Evolutionary conservation across 352 stramenopile genomes (phyloP).

Genomic region (Pythium guiyangense): DNA sequence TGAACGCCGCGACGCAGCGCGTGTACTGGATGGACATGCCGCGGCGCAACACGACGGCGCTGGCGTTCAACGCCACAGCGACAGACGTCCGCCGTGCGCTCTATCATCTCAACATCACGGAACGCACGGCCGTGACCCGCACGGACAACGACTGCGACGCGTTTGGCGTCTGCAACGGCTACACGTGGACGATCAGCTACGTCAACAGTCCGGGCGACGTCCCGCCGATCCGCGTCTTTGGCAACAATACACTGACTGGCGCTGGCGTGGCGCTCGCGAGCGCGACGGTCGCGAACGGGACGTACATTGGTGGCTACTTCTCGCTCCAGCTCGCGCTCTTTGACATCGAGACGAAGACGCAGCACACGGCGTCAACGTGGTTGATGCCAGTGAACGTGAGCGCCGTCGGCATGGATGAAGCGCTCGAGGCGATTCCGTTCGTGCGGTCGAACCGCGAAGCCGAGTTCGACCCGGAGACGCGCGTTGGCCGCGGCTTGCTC

Average conservation of each 20-base stretch:
- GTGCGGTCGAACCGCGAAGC: slow-evolving; percentile 63
- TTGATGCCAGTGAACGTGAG: slow-evolving; percentile 66
- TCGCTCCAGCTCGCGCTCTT: slow-evolving; percentile 47
- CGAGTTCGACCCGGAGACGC: slow-evolving; percentile 53
- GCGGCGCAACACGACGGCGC: slow-evolving; percentile 31
- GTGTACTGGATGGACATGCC: slow-evolving; percentile 39
- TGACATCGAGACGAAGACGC: slow-evolving; percentile 31
- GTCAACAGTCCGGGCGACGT: slow-evolving; percentile 55
- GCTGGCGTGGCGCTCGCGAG: slow-evolving; percentile 22
- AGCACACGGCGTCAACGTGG: slow-evolving; percentile 53
- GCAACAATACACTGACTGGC: slow-evolving; percentile 23
- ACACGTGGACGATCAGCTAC: slow-evolving; percentile 68
- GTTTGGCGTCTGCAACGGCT: slow-evolving; percentile 59
- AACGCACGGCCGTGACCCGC: slow-evolving; percentile 29
- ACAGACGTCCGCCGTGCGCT: slow-evolving; percentile 27
- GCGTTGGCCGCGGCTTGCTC: slow-evolving; percentile 39
- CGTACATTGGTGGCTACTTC: slow-evolving; percentile 65
- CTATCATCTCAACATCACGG: slow-evolving; percentile 33
- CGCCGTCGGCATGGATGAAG: slow-evolving; percentile 64
- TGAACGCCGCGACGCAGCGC: slow-evolving; percentile 25
- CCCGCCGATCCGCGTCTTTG: slow-evolving; percentile 45
- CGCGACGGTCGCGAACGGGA: slow-evolving; percentile 60
- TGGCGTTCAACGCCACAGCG: slow-evolving; percentile 38
- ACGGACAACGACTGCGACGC: slow-evolving; percentile 43
- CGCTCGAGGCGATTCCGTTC: slow-evolving; percentile 58